phyloP scores from a whole-genome alignment of 1,284 basidiomycete species.

The Ganoderma boninense region DNA sequence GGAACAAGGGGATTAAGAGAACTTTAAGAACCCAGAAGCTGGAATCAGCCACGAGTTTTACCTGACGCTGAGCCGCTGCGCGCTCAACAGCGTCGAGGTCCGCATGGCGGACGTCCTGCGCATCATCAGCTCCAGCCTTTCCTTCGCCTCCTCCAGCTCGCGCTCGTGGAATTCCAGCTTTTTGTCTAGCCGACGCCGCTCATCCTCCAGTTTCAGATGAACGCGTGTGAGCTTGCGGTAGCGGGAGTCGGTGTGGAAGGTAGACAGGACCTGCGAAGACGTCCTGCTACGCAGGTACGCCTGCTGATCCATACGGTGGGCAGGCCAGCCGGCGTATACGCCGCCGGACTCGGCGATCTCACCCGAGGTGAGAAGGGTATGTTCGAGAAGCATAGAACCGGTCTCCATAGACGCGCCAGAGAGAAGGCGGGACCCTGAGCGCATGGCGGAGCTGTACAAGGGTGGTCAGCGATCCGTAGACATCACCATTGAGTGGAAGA shows the following conservation, averaged over 20 bases:
- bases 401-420: conserved; percentile 60
- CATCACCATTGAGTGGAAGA: not conserved
- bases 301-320: conserved; percentile 32
- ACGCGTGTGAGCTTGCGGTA: conserved; percentile 30
- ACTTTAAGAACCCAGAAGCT: not conserved
- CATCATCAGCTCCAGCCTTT: conserved; percentile 28
- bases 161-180: conserved; percentile 28
- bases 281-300: conserved; percentile 21
- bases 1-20: not conserved
- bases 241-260: conserved; percentile 20
- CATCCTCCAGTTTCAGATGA: conserved; percentile 25
- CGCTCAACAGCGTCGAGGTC: conserved; percentile 14
- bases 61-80: not conserved
- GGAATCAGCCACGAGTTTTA: not conserved
- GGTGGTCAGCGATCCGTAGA: conserved; percentile 2
- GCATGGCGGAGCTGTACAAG: conserved; percentile 33
- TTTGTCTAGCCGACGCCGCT: conserved; percentile 24
- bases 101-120: conserved; percentile 22
- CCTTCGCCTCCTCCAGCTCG: conserved; percentile 26
- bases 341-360: conserved; percentile 52
- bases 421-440: conserved; percentile 55
- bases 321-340: conserved; percentile 56
- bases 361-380: conserved; percentile 55
- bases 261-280: conserved; percentile 20
- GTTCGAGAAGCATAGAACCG: conserved; percentile 55